These are phyloP conservation scores for Endocladia muricata DNA, from an alignment of 31 red algal genomes.

Conservation along the genomic window DNA sequence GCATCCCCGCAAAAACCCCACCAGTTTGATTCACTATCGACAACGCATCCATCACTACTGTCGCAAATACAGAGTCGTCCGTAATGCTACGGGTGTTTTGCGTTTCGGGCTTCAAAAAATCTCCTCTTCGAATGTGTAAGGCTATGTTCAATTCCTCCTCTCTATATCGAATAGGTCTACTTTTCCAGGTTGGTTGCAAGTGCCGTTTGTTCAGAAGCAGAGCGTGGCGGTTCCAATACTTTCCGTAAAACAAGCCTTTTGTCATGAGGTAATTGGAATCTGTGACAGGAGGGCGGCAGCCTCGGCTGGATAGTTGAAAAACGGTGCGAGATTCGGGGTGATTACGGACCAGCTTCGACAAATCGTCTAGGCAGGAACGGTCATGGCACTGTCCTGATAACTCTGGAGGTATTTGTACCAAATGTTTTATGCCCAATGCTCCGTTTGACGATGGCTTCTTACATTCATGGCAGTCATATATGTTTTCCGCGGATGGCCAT, in stretches of 20 bases:
- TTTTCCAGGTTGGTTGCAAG: background rate
- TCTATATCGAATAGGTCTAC: constrained; percentile 12
- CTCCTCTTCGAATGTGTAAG: constrained; percentile 58
- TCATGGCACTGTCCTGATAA: constrained; percentile 17
- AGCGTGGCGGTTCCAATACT: constrained; percentile 69
- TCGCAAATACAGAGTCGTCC: constrained; percentile 40
- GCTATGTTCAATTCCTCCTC: constrained; percentile 50
- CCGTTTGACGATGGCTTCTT: constrained; percentile 16
- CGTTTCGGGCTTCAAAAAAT: constrained; percentile 29
- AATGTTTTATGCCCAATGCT: constrained; percentile 25
- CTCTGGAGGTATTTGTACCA: constrained; percentile 36
- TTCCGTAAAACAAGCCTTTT: constrained; percentile 45
- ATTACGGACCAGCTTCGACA: constrained; percentile 5
- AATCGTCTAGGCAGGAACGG: constrained; percentile 4
- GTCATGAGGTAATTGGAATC: constrained; percentile 49
- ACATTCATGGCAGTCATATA: constrained; percentile 45
- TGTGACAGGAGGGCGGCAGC: constrained; percentile 42
- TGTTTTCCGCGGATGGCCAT: constrained; percentile 24
- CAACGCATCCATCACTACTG: constrained; percentile 26
- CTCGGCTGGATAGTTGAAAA: constrained; percentile 26
- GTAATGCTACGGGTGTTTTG: constrained; percentile 13
- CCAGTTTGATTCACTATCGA: constrained; percentile 29
- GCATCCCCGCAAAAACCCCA: constrained; percentile 35
- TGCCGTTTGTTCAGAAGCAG: background rate
- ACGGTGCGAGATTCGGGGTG: constrained; percentile 30